phyloP scores from a whole-genome alignment of 2,329 filamentous ascomycete species.

The Talaromyces sp. region DNA sequence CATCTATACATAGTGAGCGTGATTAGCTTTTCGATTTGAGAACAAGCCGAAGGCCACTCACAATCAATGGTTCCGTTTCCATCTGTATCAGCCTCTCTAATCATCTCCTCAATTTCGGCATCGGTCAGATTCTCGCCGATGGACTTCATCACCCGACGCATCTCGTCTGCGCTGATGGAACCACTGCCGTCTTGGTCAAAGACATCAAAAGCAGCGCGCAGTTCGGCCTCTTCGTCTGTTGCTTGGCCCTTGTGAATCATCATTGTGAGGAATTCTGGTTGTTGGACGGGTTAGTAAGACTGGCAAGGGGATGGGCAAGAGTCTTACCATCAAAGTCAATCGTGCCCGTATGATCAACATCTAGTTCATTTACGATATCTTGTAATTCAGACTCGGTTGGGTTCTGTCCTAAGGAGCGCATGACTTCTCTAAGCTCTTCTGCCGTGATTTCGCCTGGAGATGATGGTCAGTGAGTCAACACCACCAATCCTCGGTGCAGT shows the following conservation, averaged over 20 bases:
- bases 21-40: not conserved
- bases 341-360: slow-evolving; percentile 87
- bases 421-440: slow-evolving; percentile 83
- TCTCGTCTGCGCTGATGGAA: slow-evolving; percentile 81
- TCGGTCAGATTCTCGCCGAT: slow-evolving; percentile 89
- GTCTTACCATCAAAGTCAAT: slow-evolving; percentile 80
- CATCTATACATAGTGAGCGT: not conserved
- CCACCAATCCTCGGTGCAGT: not conserved
- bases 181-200: slow-evolving; percentile 90
- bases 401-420: slow-evolving; percentile 86
- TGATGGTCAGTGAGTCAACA: not conserved
- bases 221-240: slow-evolving; percentile 85
- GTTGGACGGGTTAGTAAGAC: slow-evolving; percentile 11
- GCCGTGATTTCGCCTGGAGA: slow-evolving; percentile 77
- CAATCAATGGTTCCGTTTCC: slow-evolving; percentile 85
- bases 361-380: slow-evolving; percentile 92
- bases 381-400: slow-evolving; percentile 84
- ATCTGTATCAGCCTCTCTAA: slow-evolving; percentile 83
- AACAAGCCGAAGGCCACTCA: slow-evolving; percentile 42
- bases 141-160: slow-evolving; percentile 87
- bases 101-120: slow-evolving; percentile 90
- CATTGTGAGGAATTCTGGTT: slow-evolving; percentile 79
- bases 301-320: not conserved
- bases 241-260: slow-evolving; percentile 95
- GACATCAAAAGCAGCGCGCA: slow-evolving; percentile 83